Conservation (phyloP, 2,329 filamentous ascomycete species). For the Aureobasidium sp. region DNA sequence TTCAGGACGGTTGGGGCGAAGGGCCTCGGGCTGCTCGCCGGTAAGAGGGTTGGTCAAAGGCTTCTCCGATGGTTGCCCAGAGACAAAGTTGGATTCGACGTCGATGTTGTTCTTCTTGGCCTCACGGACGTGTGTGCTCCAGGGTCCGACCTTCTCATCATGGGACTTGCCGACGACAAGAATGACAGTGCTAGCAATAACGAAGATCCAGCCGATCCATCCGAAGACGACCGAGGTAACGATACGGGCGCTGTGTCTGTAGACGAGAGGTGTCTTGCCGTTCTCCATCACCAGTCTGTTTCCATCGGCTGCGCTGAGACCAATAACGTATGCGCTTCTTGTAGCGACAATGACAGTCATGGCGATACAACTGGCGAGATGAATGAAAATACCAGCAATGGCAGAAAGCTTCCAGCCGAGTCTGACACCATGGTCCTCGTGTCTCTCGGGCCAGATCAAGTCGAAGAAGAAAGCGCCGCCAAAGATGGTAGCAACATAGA, state of each 20-base stretch:
- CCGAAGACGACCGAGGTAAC: slow-evolving; percentile 47
- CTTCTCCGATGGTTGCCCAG: slow-evolving; percentile 7
- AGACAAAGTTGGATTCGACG: slow-evolving; percentile 7
- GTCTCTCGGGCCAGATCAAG: slow-evolving; percentile 52
- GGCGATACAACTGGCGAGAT: slow-evolving; percentile 42
- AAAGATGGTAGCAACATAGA: slow-evolving; percentile 52
- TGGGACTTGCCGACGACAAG: slow-evolving; percentile 35
- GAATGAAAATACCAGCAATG: slow-evolving; percentile 42
- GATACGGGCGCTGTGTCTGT: slow-evolving; percentile 44
- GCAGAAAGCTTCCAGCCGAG: slow-evolving; percentile 50
- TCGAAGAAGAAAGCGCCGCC: slow-evolving; percentile 56
- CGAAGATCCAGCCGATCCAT: slow-evolving; percentile 44
- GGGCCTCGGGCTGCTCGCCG: slow-evolving; percentile 1
- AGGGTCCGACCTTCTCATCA: slow-evolving; percentile 34
- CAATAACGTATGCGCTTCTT: slow-evolving; percentile 40
- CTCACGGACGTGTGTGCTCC: slow-evolving; percentile 31
- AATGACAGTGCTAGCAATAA: slow-evolving; percentile 30
- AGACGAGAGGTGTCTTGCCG: slow-evolving; percentile 34
- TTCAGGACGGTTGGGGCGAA: background rate
- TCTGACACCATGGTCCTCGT: slow-evolving; percentile 43
- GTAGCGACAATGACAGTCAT: slow-evolving; percentile 47
- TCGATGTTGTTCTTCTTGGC: slow-evolving; percentile 12
- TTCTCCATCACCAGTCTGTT: slow-evolving; percentile 27
- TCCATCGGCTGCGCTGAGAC: slow-evolving; percentile 28
- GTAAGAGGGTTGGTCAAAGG: slow-evolving; percentile 9